Evolutionary conservation across 805 yeast species (phyloP).

Genomic region (Tetrapisispora iriomotensis): DNA sequence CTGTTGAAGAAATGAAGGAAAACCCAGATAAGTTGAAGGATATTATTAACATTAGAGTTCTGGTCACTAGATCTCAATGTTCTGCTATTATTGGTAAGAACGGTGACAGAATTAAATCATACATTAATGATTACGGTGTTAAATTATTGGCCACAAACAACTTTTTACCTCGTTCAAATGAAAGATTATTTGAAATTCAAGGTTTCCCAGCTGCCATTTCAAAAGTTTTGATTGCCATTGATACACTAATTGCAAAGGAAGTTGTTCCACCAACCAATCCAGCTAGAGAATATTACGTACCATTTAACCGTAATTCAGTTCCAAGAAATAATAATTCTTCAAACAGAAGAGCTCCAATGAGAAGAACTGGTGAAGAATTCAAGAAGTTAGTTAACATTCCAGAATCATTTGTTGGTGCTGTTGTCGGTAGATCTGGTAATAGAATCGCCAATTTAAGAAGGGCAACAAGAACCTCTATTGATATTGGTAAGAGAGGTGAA

Average conservation of each 20-base stretch:
- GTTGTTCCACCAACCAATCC: slow-evolving; percentile 11
- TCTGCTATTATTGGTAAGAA: slow-evolving; percentile 82
- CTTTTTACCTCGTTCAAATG: slow-evolving; percentile 70
- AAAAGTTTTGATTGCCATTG: slow-evolving; percentile 50
- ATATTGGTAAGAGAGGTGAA: slow-evolving; percentile 59
- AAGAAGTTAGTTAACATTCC: slow-evolving; percentile 38
- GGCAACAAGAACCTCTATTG: slow-evolving; percentile 67
- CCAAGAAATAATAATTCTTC: slow-evolving; percentile 2
- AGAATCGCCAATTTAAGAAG: slow-evolving; percentile 81
- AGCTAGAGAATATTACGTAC: slow-evolving; percentile 41
- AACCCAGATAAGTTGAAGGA: slow-evolving; percentile 18
- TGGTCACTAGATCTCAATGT: slow-evolving; percentile 77
- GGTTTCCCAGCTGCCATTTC: slow-evolving; percentile 61
- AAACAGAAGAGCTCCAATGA: slow-evolving; percentile 1
- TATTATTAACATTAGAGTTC: slow-evolving; percentile 43
- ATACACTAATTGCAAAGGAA: slow-evolving; percentile 21
- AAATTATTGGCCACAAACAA: slow-evolving; percentile 85
- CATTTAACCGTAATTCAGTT: slow-evolving; percentile 33
- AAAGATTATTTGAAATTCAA: slow-evolving; percentile 78
- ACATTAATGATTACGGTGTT: slow-evolving; percentile 49
- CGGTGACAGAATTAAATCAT: slow-evolving; percentile 69
- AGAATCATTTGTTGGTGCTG: slow-evolving; percentile 77
- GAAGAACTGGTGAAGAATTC: slow-evolving; percentile 7
- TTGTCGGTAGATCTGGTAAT: slow-evolving; percentile 78
- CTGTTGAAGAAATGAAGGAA: slow-evolving; percentile 19